Base-by-base conservation (phyloP, 2,329 filamentous ascomycete genomes). In the Akanthomyces muscarius region DNA sequence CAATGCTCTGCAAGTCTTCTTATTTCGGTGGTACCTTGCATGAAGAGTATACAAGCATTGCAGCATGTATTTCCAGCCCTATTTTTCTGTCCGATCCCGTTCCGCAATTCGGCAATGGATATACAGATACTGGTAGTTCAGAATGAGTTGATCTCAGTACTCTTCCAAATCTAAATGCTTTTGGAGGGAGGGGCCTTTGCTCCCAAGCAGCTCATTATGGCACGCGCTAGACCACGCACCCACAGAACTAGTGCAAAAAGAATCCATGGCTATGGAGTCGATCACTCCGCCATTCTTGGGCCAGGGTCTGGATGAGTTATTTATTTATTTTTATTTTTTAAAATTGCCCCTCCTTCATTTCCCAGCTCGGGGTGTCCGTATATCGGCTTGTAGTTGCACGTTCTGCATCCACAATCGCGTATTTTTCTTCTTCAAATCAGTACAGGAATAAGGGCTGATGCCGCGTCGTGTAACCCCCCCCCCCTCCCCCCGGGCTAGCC, bases 261-360 rank as follows among this genome's bases (percentile, higher is more conserved):
- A 54, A 41, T 23, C 33, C 21, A 61, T 25, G 48, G 47, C 36
- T 42, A 23, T 45, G 13, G 8, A 28, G 52, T 5, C 52, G 61
- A 62, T 62, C 52, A 38, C 42, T 47, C 59, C 30, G 42, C 38
- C 48, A 36, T 30, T 16, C 23, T 28, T 47, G 44, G 16, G 52
- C 61, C 42, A 54, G 51, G 61, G 23, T 57, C 28, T 18, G 16
- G 42, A 54, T 61, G 59, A 33, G 59, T 41, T 30, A 48, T 61
- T 61, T 55, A 47, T 47, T 11, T 14, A 13, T 30, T 13, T n/a
- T 5, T 33, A 30, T n/a, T 6, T 6, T 14, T 14, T 23, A 16
- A 23, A 36, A 11, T 21, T 21, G 21, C 10, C 21, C 44, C 25
- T 50, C 23, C 8, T n/a, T 25, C 36, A 8, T 25, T 44, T 36